Base-by-base conservation (phyloP, 371 early-diverging fungal species). In the Thermomucor indicae-seudaticae region DNA sequence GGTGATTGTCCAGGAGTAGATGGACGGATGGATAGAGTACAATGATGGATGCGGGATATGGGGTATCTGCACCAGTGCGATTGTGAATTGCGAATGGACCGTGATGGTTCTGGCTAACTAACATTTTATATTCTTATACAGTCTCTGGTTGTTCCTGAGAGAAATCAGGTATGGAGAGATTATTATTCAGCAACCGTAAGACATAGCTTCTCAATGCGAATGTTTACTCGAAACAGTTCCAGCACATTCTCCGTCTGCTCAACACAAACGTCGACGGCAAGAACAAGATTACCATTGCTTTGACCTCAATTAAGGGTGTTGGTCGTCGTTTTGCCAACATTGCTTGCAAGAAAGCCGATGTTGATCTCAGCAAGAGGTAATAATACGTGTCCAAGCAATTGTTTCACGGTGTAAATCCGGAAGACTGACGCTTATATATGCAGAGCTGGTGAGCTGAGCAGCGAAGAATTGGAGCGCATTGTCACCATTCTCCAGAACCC, bases 231-330 rank as follows among this genome's bases (percentile, higher is more conserved):
- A n/a, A n/a, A n/a, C 42, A 88, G 72, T 94, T 98, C 85, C 97
- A 96, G 81, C 92, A 94, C 86, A 98, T 99, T 82, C 83, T 98
- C 65, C 98, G 99, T 95, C 85, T 99, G 51, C 92, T 95, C 76
- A 99, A 99, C 90, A 99, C 99, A 79, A 99, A 99, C 88, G 90
- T 99, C 70, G 94, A 99, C 75, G 99, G 99, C 60, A 92, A 90
- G 75, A 82, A 84, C 65, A 96, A 93, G 81, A 83, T 96, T 70
- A 88, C 90, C 82, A 93, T 88, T 82, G 96, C 99, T 68, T 73
- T 99, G 71, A 97, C 97, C 58, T 78, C 86, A 73, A 97, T 99
- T 81, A 92, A 91, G 88, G 99, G 99, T 86, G 89, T 97, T 54
- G 99, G 99, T 81, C 90, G 94, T 60, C 90, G 99, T 70, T 96